Evolutionary conservation across 1,284 basidiomycete genomes (phyloP).

Genomic region (Apiotrichum siamense): DNA sequence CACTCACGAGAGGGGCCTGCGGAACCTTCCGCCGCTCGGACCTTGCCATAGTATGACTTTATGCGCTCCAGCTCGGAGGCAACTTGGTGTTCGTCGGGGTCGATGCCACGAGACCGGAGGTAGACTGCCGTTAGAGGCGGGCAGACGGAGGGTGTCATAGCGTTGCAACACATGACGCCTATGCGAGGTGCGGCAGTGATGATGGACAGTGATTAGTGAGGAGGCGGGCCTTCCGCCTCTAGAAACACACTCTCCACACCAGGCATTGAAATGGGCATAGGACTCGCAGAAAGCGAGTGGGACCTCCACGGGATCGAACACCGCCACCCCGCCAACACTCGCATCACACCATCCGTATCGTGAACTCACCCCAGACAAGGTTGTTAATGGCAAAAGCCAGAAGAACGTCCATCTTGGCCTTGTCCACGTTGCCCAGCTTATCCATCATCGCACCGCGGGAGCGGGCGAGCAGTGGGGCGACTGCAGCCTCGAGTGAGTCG

Average conservation of each 20-base stretch:
- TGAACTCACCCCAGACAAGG: conserved; percentile 41
- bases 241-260: not conserved
- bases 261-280: no score
- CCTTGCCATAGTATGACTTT: conserved; percentile 40
- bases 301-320: no score
- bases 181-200: no score
- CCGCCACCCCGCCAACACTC: no score
- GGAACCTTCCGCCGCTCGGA: conserved; percentile 28
- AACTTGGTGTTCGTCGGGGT: conserved; percentile 41
- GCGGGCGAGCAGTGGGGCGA: conserved; percentile 13
- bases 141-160: not conserved
- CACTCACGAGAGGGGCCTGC: conserved; percentile 27
- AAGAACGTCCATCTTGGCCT: conserved; percentile 41
- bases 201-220: no score
- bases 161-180: no score
- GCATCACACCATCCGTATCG: no score
- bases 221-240: not conserved
- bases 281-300: no score
- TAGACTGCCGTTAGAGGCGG: conserved; percentile 30
- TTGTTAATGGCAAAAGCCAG: conserved; percentile 39
- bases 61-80: conserved; percentile 36
- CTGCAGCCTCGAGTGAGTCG: conserved; percentile 8
- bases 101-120: conserved; percentile 38
- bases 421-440: conserved; percentile 15
- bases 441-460: conserved; percentile 5